Conservation (phyloP, 2,329 filamentous ascomycete species). For the Fusarium ambrosium region DNA sequence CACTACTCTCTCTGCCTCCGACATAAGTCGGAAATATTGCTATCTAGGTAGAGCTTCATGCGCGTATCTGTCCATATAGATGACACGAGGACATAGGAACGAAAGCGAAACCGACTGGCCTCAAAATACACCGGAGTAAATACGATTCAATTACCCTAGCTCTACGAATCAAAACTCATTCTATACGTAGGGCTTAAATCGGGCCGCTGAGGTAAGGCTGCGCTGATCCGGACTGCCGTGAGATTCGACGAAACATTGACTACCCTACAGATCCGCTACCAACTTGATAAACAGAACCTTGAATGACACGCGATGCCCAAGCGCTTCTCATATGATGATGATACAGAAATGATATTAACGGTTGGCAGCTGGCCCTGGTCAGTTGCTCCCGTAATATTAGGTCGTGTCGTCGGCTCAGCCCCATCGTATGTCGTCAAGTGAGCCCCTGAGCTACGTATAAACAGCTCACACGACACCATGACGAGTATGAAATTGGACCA, state of each 20-base stretch:
- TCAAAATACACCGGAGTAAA: background rate
- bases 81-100: background rate
- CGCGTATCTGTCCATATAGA: background rate
- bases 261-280: constrained; percentile 27
- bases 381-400: background rate
- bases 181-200: background rate
- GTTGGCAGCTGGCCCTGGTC: background rate
- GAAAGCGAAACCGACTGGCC: background rate
- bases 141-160: background rate
- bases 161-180: background rate
- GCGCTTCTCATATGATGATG: constrained; percentile 16
- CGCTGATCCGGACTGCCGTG: background rate
- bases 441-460: background rate
- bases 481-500: background rate
- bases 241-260: background rate
- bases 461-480: constrained; percentile 20
- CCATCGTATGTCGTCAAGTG: constrained; percentile 7
- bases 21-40: no score
- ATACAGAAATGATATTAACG: background rate
- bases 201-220: background rate
- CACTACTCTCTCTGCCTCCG: background rate
- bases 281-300: background rate
- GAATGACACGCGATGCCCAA: constrained; percentile 15
- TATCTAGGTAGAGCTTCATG: background rate
- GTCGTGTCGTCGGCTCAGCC: background rate